Evolutionary conservation across 129 eudicot species (phyloP).

Genomic region (Gnaphalium uliginosum): DNA sequence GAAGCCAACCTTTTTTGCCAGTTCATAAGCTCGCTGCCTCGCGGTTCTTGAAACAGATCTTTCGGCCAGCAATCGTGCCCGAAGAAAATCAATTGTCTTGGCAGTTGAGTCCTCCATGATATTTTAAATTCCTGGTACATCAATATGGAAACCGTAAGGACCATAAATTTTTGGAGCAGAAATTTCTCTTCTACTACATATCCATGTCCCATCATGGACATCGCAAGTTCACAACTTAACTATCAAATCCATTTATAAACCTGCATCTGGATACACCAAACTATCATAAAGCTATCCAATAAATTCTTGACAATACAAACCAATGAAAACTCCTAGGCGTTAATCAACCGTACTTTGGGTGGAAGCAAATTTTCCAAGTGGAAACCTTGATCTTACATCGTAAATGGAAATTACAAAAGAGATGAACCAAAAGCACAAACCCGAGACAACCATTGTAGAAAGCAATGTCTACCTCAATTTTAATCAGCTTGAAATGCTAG

Average conservation of each 20-base stretch:
- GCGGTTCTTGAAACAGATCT: slow-evolving; percentile 88
- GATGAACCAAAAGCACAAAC: slow-evolving; percentile 26
- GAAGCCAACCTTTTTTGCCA: slow-evolving; percentile 78
- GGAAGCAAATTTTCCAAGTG: background rate
- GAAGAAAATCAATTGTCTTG: slow-evolving; percentile 83
- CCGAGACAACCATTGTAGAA: background rate
- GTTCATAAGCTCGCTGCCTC: slow-evolving; percentile 78
- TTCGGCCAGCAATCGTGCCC: slow-evolving; percentile 82
- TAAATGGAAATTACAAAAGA: slow-evolving; percentile 2
- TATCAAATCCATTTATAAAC: background rate
- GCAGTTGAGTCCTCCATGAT: slow-evolving; percentile 64
- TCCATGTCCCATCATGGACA: background rate
- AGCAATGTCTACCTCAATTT: no score
- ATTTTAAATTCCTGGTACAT: slow-evolving; percentile 43
- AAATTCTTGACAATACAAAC: background rate
- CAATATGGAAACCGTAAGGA: slow-evolving; percentile 15
- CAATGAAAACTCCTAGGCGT: background rate
- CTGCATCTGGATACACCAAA: background rate
- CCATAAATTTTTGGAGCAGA: slow-evolving; percentile 9
- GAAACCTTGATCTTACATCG: slow-evolving; percentile 2
- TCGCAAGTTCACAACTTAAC: slow-evolving; percentile 1
- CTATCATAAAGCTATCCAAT: slow-evolving; percentile 3
- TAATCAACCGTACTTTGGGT: background rate
- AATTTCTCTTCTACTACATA: background rate
- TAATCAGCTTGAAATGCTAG: slow-evolving; percentile 1